These are phyloP conservation scores for Erysimum cheiranthoides DNA, from an alignment of 345 rosid genomes.

Conservation along the genomic window DNA sequence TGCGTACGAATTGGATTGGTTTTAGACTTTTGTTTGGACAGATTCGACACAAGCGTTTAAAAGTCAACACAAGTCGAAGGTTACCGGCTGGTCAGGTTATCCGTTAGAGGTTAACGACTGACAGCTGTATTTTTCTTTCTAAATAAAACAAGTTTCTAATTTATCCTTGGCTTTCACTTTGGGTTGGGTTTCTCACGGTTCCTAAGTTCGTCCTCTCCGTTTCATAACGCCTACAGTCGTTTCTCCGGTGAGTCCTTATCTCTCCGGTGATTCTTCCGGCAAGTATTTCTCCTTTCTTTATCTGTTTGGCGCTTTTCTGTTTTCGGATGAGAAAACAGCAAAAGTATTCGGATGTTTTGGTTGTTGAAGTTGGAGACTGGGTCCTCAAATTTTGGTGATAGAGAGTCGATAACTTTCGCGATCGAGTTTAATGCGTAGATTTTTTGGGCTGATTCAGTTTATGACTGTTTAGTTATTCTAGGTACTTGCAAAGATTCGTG, in stretches of 20 bases:
- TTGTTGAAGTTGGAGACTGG: slow-evolving; percentile 21
- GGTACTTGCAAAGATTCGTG: slow-evolving; percentile 19
- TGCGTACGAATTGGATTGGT: neutral
- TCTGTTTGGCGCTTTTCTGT: neutral
- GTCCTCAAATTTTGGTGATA: neutral
- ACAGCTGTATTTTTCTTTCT: slow-evolving; percentile 34
- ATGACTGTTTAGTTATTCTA: neutral
- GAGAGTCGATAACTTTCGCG: neutral
- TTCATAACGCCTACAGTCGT: slow-evolving; percentile 19
- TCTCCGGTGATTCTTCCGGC: neutral
- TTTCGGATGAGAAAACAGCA: neutral
- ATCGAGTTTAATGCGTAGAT: slow-evolving; percentile 18
- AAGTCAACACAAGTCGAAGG: slow-evolving; percentile 42
- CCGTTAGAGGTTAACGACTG: slow-evolving; percentile 11
- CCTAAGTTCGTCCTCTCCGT: slow-evolving; percentile 6
- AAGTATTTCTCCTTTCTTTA: neutral
- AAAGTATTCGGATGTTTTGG: neutral
- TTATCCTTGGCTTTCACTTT: slow-evolving; percentile 26
- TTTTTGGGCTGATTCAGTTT: slow-evolving; percentile 7
- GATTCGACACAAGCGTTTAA: slow-evolving; percentile 10
- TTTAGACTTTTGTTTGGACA: neutral
- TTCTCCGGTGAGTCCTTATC: slow-evolving; percentile 35
- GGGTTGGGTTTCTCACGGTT: slow-evolving; percentile 14
- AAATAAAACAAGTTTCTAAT: slow-evolving; percentile 8
- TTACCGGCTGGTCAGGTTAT: slow-evolving; percentile 41